Conservation (phyloP, 768 basidiomycete genomes). For the Lentinula lateritia region DNA sequence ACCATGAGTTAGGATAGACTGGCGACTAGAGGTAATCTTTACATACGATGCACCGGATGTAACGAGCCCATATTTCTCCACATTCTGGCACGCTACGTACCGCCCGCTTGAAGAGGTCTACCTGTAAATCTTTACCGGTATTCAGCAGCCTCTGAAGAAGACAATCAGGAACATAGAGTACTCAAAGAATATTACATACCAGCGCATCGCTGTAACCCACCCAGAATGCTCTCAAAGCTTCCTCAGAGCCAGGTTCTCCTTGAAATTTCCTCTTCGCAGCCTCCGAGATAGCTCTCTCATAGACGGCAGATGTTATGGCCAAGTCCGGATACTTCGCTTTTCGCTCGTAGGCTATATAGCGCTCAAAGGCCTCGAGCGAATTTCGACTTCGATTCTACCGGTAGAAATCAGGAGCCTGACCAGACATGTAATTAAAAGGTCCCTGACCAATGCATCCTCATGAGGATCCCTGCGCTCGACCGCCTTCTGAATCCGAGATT, state of each 20-base stretch:
- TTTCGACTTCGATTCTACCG: conserved; percentile 27
- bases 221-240: conserved; percentile 65
- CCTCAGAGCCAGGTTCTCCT: conserved; percentile 53
- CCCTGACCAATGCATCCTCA: conserved; percentile 56
- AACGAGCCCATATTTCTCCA: conserved; percentile 76
- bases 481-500: conserved; percentile 52
- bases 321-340: conserved; percentile 54
- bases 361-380: conserved; percentile 57
- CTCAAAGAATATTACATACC: conserved; percentile 32
- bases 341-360: conserved; percentile 60
- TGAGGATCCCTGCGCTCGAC: conserved; percentile 59
- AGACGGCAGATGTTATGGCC: conserved; percentile 50
- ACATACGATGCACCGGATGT: conserved; percentile 65
- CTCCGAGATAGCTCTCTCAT: conserved; percentile 73
- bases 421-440: not conserved
- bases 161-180: not conserved
- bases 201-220: conserved; percentile 62
- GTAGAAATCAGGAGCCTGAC: not conserved
- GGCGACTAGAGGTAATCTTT: not conserved
- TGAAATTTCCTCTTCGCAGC: conserved; percentile 54
- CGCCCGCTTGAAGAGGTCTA: conserved; percentile 47
- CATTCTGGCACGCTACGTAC: conserved; percentile 68
- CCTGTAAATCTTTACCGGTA: conserved; percentile 34
- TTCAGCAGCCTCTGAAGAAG: conserved; percentile 40
- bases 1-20: conserved; percentile 1